Evolutionary conservation across 768 basidiomycete genomes (phyloP).

Genomic region (Leucocoprinus birnbaumii): DNA sequence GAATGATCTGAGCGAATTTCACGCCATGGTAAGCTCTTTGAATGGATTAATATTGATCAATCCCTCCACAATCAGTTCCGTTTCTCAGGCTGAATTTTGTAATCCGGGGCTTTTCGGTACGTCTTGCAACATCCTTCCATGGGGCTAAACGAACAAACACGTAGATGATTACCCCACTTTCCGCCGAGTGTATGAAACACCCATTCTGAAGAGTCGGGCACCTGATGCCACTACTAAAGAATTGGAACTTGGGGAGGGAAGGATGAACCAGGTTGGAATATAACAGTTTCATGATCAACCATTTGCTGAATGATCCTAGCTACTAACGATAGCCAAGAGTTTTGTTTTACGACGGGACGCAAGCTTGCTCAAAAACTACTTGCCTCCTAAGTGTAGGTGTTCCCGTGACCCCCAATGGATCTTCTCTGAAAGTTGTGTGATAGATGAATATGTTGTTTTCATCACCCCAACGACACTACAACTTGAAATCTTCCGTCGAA

Average conservation of each 20-base stretch:
- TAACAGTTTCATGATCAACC: background rate
- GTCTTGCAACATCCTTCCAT: conserved; percentile 10
- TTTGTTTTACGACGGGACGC: conserved; percentile 92
- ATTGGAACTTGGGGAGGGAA: conserved; percentile 73
- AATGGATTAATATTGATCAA: background rate
- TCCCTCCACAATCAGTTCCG: background rate
- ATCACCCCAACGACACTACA: conserved; percentile 86
- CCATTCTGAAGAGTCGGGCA: conserved; percentile 83
- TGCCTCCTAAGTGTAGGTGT: conserved; percentile 86
- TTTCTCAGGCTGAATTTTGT: conserved; percentile 78
- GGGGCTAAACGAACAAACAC: conserved; percentile 6
- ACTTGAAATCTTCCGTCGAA: conserved; percentile 68
- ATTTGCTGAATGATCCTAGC: conserved; percentile 33
- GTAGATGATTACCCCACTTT: conserved; percentile 76
- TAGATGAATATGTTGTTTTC: conserved; percentile 99
- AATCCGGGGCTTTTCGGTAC: conserved; percentile 88
- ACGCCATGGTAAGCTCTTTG: conserved; percentile 75
- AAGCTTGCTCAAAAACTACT: conserved; percentile 71
- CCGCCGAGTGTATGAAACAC: conserved; percentile 78
- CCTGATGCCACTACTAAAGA: conserved; percentile 73
- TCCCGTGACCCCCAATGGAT: background rate
- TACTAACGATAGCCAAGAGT: conserved; percentile 71
- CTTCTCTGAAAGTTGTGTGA: background rate
- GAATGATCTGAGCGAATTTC: conserved; percentile 94
- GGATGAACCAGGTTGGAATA: conserved; percentile 64